phyloP scores from a whole-genome alignment of 495 filamentous ascomycete genomes.

The Aspergillus cristatus region DNA sequence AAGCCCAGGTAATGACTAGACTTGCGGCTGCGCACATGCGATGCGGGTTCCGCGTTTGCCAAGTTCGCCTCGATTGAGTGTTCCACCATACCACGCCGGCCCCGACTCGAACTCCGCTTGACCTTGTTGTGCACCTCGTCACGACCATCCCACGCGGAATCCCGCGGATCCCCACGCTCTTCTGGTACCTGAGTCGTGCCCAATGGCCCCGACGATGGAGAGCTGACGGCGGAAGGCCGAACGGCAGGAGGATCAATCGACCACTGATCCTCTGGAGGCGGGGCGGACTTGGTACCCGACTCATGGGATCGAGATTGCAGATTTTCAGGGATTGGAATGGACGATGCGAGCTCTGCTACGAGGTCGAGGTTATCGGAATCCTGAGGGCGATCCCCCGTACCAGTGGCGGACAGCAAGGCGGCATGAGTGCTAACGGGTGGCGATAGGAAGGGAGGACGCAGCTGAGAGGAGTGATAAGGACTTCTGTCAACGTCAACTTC shows the following conservation, averaged over 20 bases:
- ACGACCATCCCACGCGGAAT: slow-evolving; percentile 8
- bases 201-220: too few species aligned
- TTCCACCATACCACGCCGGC: slow-evolving; percentile 51
- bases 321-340: slow-evolving; percentile 4
- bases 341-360: slow-evolving; percentile 8
- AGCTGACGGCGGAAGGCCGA: slow-evolving; percentile 22
- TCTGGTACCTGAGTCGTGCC: too few species aligned
- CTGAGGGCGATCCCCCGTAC: too few species aligned
- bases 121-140: slow-evolving; percentile 5
- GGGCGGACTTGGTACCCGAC: too few species aligned
- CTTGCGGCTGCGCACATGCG: slow-evolving; percentile 82
- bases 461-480: slow-evolving; percentile 19
- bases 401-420: slow-evolving; percentile 16
- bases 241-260: too few species aligned
- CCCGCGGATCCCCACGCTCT: background rate
- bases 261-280: too few species aligned
- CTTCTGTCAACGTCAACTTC: slow-evolving; percentile 38
- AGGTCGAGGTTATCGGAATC: too few species aligned
- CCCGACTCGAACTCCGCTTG: slow-evolving; percentile 34
- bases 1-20: slow-evolving; percentile 85
- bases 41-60: slow-evolving; percentile 58
- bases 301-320: slow-evolving; percentile 7
- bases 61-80: slow-evolving; percentile 77
- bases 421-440: slow-evolving; percentile 18
- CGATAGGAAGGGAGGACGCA: slow-evolving; percentile 18